These are phyloP conservation scores for Trichoderma erinaceum DNA, from an alignment of 495 filamentous ascomycete species.

Conservation along the genomic window DNA sequence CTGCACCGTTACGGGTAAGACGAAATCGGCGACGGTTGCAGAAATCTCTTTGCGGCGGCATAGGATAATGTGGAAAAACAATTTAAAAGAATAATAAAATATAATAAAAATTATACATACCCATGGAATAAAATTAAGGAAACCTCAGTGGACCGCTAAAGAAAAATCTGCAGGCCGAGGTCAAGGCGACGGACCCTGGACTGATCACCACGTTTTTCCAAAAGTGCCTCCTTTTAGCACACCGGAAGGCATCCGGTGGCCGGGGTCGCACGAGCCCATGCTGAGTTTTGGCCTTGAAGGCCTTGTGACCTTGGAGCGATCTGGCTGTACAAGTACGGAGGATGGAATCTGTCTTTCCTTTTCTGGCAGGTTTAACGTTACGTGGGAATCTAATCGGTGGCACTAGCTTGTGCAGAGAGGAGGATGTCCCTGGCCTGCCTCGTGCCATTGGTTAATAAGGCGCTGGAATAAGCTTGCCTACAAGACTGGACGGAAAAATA, in stretches of 20 bases:
- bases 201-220: conserved; percentile 10
- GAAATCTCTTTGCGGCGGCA: not conserved
- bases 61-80: not conserved
- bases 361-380: conserved; percentile 4
- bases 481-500: not conserved
- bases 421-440: not conserved
- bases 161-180: not conserved
- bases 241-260: conserved; percentile 1
- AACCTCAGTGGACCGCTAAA: conserved; percentile 4
- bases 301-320: not conserved
- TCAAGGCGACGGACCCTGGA: not conserved
- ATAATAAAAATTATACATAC: not conserved
- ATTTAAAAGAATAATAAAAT: not conserved
- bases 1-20: not conserved
- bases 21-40: not conserved
- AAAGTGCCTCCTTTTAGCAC: conserved; percentile 13
- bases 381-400: conserved; percentile 1
- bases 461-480: not conserved
- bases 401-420: not conserved
- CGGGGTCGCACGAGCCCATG: not conserved
- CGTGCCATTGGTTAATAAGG: not conserved
- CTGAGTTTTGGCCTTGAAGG: not conserved
- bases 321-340: not conserved
- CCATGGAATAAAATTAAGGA: conserved; percentile 8
- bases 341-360: not conserved